These are phyloP conservation scores for Gentiana macrophylla DNA, from an alignment of 257 asterid genomes.

Conservation along the genomic window DNA sequence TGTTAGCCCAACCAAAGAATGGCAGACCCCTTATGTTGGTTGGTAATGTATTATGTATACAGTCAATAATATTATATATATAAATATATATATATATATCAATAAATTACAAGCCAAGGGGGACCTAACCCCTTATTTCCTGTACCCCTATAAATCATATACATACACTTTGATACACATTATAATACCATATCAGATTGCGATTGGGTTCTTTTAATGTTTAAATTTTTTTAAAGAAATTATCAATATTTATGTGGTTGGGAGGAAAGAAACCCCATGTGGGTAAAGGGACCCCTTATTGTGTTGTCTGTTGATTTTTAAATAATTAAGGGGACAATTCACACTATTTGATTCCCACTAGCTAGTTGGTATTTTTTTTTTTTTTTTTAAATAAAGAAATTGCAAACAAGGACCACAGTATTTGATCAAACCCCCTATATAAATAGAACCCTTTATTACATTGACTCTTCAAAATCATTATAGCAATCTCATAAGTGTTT, in stretches of 20 bases:
- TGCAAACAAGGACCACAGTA: conserved; percentile 26
- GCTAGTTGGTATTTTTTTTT: conserved; percentile 20
- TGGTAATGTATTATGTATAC: conserved; percentile 28
- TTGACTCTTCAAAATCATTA: conserved; percentile 2
- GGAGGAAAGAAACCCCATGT: conserved; percentile 28
- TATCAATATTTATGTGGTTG: conserved; percentile 1
- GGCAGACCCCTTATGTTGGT: conserved; percentile 61
- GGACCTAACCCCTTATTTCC: no score
- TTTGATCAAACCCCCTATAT: conserved; percentile 21
- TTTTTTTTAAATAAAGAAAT: no score
- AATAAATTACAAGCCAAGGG: not conserved
- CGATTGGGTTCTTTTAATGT: not conserved
- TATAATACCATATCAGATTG: no score
- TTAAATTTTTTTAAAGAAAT: not conserved
- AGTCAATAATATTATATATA: conserved; percentile 7
- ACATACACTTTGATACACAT: no score
- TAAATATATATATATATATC: not conserved
- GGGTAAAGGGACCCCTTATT: conserved; percentile 26
- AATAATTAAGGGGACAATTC: conserved; percentile 37
- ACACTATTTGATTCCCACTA: conserved; percentile 54
- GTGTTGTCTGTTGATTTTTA: conserved; percentile 28
- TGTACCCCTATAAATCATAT: no score
- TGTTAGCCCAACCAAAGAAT: conserved; percentile 35
- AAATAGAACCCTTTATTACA: conserved; percentile 19
- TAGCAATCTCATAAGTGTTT: not conserved